Base-by-base conservation (phyloP, 1,284 basidiomycete species). In the Ustilago vetiveriae region DNA sequence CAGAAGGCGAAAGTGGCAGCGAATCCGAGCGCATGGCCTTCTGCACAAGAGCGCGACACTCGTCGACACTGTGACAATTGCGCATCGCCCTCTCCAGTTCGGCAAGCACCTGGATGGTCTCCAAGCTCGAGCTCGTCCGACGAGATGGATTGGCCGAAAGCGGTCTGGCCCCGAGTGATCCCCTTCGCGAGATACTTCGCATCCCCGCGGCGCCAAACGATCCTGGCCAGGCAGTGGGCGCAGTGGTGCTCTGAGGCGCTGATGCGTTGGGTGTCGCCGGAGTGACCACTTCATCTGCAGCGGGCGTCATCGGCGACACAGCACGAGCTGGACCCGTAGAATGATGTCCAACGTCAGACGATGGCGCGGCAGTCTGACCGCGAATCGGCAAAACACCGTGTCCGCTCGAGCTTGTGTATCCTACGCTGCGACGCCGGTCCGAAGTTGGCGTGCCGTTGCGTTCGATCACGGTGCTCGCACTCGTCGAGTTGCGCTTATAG, bases 11-110 rank as follows among this genome's bases (percentile, higher is more conserved):
- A 17, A 53, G 24, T 4, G 51, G 33, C 8, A 30, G 27, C 10
- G 37, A 54, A 17, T 69, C 66, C 27, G 55, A 53, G 42, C 57
- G 66, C 59, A 78, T 65, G 13, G 74, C 69, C 22, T 68, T 62
- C 5, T 32, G 42, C 16, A 78, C 63, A 22, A 78, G 57, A 22
- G 46, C 49, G 24, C 69, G 66, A 50, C 76, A 78, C 43, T 76
- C 76, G 24, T 73, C 70, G 17, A 75, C 72, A n/a, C 46, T 67
- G 36, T 56, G 50, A 42, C 64, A 72, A 32, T 41, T 53, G 23
- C 63, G 59, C 74, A 78, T 76, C 23, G 64, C 50, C 21, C 49
- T 52, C 51, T 78, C 72, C 33, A 78, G 48, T 14, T 71, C 72
- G 2, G 64, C 54, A 10, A 78, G 56, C 16, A 65, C 35, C 42